These are phyloP conservation scores for Solanum appendiculatum DNA, from an alignment of 257 asterid species.

Conservation along the genomic window DNA sequence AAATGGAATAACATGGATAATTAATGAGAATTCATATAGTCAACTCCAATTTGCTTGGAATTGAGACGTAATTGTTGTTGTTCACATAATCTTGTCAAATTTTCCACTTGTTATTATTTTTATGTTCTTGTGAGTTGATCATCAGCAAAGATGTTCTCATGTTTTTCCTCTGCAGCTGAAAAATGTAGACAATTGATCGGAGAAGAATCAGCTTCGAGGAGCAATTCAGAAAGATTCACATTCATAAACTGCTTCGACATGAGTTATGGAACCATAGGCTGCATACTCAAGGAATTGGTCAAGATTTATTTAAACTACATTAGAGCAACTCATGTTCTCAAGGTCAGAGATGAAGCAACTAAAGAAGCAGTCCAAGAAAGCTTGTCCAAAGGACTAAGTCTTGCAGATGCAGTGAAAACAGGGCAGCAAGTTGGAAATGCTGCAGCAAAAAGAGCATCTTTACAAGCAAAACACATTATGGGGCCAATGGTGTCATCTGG, in stretches of 20 bases:
- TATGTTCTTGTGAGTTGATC: background rate
- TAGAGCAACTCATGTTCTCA: slow-evolving; percentile 38
- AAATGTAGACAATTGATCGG: slow-evolving; percentile 38
- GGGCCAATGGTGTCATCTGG: slow-evolving; percentile 40
- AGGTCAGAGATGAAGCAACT: slow-evolving; percentile 25
- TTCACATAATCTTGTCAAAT: background rate
- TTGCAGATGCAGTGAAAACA: slow-evolving; percentile 12
- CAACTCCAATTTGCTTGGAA: background rate
- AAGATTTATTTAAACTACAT: slow-evolving; percentile 34
- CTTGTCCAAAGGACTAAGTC: slow-evolving; percentile 12
- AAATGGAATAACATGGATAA: background rate
- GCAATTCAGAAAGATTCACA: slow-evolving; percentile 32
- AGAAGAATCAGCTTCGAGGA: slow-evolving; percentile 20
- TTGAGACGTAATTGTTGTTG: background rate
- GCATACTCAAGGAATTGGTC: slow-evolving; percentile 32
- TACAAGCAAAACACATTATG: slow-evolving; percentile 29
- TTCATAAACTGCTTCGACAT: slow-evolving; percentile 43
- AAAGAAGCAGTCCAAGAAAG: slow-evolving; percentile 14
- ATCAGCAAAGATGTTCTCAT: background rate
- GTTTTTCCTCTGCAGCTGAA: slow-evolving; percentile 30
- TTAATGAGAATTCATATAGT: background rate
- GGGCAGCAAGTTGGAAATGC: slow-evolving; percentile 31
- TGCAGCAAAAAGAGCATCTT: slow-evolving; percentile 23
- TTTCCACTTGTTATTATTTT: background rate
- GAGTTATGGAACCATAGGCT: slow-evolving; percentile 40